Percentiles rank a stretch among this genome's conserved stretches.
Conservation (phyloP, 2,329 filamentous ascomycete genomes). For the Calonectria leucothoes region DNA sequence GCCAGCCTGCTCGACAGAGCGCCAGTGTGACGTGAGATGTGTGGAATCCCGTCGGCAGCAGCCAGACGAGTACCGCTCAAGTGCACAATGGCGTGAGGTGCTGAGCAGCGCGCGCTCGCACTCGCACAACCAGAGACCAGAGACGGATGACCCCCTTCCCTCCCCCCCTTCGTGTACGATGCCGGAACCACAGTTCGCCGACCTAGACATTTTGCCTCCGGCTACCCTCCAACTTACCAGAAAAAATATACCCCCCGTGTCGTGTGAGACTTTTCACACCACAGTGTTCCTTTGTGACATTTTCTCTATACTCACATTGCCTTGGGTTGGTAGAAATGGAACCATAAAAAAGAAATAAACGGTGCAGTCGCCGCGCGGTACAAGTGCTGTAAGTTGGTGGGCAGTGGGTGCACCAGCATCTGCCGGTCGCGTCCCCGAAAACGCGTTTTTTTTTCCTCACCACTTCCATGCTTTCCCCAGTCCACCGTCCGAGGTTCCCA, state of each 20-base stretch:
- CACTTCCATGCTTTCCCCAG: conserved; percentile 11
- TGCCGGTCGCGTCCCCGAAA: conserved; percentile 13
- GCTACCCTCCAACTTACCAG: not conserved
- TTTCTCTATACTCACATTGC: not conserved
- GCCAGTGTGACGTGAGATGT: conserved; percentile 10
- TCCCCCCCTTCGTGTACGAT: not conserved
- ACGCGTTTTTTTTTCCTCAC: conserved; percentile 3
- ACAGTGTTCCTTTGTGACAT: not conserved
- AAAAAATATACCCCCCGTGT: not conserved
- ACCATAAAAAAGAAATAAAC: not conserved
- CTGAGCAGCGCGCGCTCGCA: not conserved
- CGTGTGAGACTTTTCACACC: not conserved
- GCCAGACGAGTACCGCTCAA: not conserved
- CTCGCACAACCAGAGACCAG: not conserved
- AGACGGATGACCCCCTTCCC: not conserved
- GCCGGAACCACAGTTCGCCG: not conserved
- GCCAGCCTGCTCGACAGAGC: not conserved
- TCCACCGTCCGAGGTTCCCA: conserved; percentile 15
- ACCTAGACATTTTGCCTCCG: not conserved
- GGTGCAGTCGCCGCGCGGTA: not conserved
- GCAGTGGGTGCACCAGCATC: not conserved
- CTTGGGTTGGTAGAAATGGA: not conserved
- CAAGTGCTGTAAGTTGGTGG: not conserved
- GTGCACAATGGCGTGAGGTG: not conserved
- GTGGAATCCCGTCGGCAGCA: not conserved